Conservation (phyloP, 2,329 filamentous ascomycete species). For the Cytospora piceicola region DNA sequence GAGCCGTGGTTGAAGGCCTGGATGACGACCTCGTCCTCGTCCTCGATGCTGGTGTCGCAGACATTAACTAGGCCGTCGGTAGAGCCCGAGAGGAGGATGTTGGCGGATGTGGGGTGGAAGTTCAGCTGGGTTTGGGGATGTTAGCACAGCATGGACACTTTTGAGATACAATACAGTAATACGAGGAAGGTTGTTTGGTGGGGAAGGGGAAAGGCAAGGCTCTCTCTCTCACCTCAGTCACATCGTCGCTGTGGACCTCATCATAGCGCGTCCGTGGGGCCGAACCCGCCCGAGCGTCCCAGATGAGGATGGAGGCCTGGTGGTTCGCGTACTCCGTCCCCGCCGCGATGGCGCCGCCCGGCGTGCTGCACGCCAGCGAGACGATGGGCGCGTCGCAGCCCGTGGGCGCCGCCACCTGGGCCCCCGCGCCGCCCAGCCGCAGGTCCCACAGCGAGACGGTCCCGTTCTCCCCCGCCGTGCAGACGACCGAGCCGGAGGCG, state of each 20-base stretch:
- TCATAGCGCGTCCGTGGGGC: constrained; percentile 58
- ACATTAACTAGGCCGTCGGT: constrained; percentile 81
- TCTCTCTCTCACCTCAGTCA: constrained; percentile 56
- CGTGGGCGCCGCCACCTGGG: constrained; percentile 49
- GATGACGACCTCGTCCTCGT: constrained; percentile 77
- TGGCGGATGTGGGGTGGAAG: constrained; percentile 63
- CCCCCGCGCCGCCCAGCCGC: constrained; percentile 47
- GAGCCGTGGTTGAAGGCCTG: constrained; percentile 81
- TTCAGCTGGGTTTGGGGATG: constrained; percentile 49
- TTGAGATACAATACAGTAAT: neutral
- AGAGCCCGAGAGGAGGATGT: constrained; percentile 73
- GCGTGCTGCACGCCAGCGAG: constrained; percentile 64
- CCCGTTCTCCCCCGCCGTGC: constrained; percentile 75
- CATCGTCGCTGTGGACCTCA: constrained; percentile 70
- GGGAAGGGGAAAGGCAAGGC: neutral
- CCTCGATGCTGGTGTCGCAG: constrained; percentile 69
- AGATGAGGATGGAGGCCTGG: constrained; percentile 63
- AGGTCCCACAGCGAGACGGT: constrained; percentile 69
- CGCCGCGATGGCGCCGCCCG: constrained; percentile 65
- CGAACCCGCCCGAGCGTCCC: constrained; percentile 61
- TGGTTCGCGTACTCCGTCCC: constrained; percentile 74
- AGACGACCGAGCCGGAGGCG: constrained; percentile 56
- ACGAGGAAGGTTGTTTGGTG: neutral
- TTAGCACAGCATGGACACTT: neutral
- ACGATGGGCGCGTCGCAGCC: constrained; percentile 59